Evolutionary conservation across 1,139 yeast species (phyloP), one percentile per base, ranked within the genome.

Genomic region (Candida frijolesensis): DNA sequence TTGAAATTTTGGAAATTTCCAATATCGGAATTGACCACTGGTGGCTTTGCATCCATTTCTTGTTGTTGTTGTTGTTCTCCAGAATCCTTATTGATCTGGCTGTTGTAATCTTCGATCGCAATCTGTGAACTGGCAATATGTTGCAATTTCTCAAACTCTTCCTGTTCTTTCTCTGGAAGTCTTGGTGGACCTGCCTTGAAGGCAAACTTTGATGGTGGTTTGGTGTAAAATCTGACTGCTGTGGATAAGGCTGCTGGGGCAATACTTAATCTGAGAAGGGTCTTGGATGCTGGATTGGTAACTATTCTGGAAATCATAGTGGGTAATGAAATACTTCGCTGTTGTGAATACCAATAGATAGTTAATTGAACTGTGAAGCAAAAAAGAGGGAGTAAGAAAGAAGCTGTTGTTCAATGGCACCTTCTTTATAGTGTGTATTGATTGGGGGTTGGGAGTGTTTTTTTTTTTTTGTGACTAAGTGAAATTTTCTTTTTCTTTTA

Each of bases 101-200:
- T 77, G 58, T 87, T 87, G 63, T 85, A 87, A 51, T 85, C 90
- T 48, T 87, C 94, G 42, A 89, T 85, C 2, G 92, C 91, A 8
- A 85, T 83, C 65, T 87, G 94, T 0, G 95, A 83, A 58, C 80
- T 83, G 1, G 98, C 98, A 43, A 85, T 79, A 62, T 81, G 84
- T 62, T 91, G 96, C 43, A 94, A 79, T 45, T 80, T 77, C 64
- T 94, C 98, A 68, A 94, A 94, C 70, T 94, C 99, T 60, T 87
- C 90, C 67, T 94, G 99, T 46, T 92, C 94, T 59, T 89, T 89
- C 57, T 84, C 83, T 15, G 96, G 89, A 22, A 94, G 77, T 54
- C 84, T 81, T 34, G 96, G 97, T 10, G 99, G 99, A 2, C 87
- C 80, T 1, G 97, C 95, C 32, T 51, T 45, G 49, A 51, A 59